Evolutionary conservation across 106 monocot genomes (phyloP).

Genomic region (Apostasia shenzhenica): DNA sequence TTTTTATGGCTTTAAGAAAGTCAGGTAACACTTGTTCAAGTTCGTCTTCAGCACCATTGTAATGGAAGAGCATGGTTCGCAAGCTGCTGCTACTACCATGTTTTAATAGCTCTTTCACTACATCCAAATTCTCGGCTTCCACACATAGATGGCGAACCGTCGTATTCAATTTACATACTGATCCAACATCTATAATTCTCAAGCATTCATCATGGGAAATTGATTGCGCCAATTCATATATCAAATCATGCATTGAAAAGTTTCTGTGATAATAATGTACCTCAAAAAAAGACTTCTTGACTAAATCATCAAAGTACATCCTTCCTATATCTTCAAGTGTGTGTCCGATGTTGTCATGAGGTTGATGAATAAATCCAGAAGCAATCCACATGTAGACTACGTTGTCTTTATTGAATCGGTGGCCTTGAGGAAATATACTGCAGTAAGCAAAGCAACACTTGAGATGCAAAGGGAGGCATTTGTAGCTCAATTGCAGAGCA

Average conservation of each 20-base stretch:
- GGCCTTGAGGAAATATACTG: conserved; percentile 22
- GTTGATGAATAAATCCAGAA: conserved; percentile 19
- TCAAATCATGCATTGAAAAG: conserved; percentile 24
- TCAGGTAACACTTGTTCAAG: neutral
- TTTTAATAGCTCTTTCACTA: neutral
- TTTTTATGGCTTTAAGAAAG: neutral
- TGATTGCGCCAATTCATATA: conserved; percentile 23
- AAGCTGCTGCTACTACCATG: neutral
- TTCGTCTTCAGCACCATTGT: neutral
- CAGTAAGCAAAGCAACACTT: conserved; percentile 34
- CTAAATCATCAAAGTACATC: conserved; percentile 15
- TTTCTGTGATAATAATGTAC: neutral
- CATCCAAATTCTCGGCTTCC: neutral
- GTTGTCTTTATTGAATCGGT: conserved; percentile 11
- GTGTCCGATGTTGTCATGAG: neutral
- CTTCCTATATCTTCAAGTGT: conserved; percentile 15
- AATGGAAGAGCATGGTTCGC: neutral
- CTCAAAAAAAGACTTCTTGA: conserved; percentile 14
- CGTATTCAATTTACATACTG: neutral
- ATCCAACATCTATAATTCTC: neutral
- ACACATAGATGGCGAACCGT: conserved; percentile 17
- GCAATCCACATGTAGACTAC: conserved; percentile 40
- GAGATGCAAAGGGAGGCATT: conserved; percentile 15
- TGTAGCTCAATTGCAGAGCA: conserved; percentile 26
- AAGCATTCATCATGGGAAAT: conserved; percentile 16